A percentile compares a stretch with the other conserved stretches of the same genome.
phyloP scores from a whole-genome alignment of 768 basidiomycete species.

The Punctularia strigosozonata region DNA sequence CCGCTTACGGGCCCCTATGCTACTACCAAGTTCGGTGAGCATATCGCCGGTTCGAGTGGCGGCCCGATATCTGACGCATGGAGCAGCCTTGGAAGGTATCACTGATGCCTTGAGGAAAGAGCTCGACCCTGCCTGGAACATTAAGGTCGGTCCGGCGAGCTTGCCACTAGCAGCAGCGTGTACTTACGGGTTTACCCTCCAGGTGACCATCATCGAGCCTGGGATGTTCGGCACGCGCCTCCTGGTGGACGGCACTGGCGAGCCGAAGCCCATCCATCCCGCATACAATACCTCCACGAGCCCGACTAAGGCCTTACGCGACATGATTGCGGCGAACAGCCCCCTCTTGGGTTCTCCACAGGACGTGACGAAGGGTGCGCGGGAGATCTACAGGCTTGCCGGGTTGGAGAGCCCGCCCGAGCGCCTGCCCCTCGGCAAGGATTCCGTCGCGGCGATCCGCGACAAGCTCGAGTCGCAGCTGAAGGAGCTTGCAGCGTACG shows the following conservation, averaged over 20 bases:
- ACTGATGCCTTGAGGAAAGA: conserved; percentile 26
- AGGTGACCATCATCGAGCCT: conserved; percentile 3
- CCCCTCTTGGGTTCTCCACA: no score
- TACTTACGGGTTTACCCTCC: not conserved
- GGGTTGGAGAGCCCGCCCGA: not conserved
- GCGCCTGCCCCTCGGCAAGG: not conserved
- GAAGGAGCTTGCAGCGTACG: no score
- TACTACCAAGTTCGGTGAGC: conserved; percentile 13
- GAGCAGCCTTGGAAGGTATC: conserved; percentile 23
- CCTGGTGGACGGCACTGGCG: not conserved
- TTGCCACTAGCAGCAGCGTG: not conserved
- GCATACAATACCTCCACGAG: conserved; percentile 4
- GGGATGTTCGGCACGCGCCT: conserved; percentile 2
- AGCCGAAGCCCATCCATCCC: conserved; percentile 1
- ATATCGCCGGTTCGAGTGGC: not conserved
- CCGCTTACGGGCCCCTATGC: conserved; percentile 11
- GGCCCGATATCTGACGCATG: conserved; percentile 8
- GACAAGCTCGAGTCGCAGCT: no score
- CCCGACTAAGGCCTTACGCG: not conserved
- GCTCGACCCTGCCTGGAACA: conserved; percentile 34
- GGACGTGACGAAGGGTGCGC: not conserved
- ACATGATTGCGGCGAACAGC: no score
- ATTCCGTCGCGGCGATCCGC: no score
- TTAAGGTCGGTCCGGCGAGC: conserved; percentile 31
- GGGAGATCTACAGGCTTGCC: not conserved